phyloP scores from a whole-genome alignment of 495 filamentous ascomycete genomes.

The Tuber indicum region DNA sequence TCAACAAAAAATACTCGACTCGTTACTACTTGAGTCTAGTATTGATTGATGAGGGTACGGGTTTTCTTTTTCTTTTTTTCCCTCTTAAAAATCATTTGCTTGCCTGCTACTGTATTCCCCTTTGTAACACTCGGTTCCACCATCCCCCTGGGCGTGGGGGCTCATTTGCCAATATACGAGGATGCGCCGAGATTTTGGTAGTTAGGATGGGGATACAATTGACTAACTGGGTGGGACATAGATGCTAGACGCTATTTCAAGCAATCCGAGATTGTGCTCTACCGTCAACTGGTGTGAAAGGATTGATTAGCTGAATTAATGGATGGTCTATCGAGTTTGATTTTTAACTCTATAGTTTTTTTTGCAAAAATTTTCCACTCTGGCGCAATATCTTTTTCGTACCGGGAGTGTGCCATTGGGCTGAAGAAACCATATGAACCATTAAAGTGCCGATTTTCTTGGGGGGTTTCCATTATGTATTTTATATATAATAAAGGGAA shows the following conservation, averaged over 20 bases:
- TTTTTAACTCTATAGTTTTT: background rate
- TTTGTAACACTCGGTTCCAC: background rate
- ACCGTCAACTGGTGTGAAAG: constrained; percentile 73
- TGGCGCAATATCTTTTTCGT: background rate
- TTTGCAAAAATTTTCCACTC: background rate
- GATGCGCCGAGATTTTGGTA: constrained; percentile 28
- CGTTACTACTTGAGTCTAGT: constrained; percentile 96
- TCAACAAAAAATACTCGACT: constrained; percentile 99
- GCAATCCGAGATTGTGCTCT: constrained; percentile 97
- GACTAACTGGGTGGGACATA: constrained; percentile 42
- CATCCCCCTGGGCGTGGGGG: constrained; percentile 29
- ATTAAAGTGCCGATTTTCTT: constrained; percentile 1
- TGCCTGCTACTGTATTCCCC: background rate
- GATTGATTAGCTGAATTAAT: background rate
- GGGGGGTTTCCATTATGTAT: background rate
- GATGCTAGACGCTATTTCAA: constrained; percentile 98
- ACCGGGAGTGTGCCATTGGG: background rate
- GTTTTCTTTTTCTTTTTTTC: constrained; percentile 3
- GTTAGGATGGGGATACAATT: constrained; percentile 20
- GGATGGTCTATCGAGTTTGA: background rate
- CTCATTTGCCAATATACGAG: background rate
- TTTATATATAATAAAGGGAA: background rate
- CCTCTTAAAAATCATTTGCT: background rate
- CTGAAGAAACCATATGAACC: background rate
- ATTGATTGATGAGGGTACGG: constrained; percentile 85